Evolutionary conservation across 805 yeast genomes (phyloP).

Genomic region (Yarrowia sp.): DNA sequence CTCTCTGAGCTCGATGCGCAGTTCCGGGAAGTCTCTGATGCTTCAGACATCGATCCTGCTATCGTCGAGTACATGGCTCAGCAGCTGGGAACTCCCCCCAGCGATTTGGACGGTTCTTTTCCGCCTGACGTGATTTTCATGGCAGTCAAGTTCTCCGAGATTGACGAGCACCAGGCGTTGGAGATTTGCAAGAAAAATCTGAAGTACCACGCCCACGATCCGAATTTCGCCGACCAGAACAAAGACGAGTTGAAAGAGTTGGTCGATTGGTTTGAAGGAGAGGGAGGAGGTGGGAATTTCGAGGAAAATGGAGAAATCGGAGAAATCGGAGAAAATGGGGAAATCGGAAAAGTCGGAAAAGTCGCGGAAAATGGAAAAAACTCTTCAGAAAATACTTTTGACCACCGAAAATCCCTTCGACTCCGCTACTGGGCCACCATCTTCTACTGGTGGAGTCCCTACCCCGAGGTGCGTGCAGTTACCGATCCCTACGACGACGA

Average conservation of each 20-base stretch:
- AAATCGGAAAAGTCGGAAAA: too few relatives aligned
- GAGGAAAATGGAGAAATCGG: too few relatives aligned
- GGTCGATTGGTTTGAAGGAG: neutral
- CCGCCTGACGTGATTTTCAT: neutral
- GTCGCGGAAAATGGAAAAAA: too few relatives aligned
- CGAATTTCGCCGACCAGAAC: neutral
- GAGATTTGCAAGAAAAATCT: neutral
- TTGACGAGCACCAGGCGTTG: neutral
- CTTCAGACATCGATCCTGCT: neutral
- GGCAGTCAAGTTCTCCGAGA: neutral
- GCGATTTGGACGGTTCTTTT: neutral
- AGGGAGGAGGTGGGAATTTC: too few relatives aligned
- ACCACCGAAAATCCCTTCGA: too few relatives aligned
- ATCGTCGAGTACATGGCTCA: neutral
- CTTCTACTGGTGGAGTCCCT: conserved; percentile 1
- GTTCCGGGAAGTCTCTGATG: neutral
- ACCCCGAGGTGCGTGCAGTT: neutral
- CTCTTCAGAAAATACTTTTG: too few relatives aligned
- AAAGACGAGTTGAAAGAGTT: neutral
- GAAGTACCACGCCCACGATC: neutral
- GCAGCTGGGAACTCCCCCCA: neutral
- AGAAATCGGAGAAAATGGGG: too few relatives aligned
- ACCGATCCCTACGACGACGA: conserved; percentile 3
- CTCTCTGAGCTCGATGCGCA: neutral
- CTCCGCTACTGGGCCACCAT: neutral